A percentile compares a stretch with the other conserved stretches of the same genome.
Conservation (phyloP, 1,284 basidiomycete species). For the Phenoliferia sp. region DNA sequence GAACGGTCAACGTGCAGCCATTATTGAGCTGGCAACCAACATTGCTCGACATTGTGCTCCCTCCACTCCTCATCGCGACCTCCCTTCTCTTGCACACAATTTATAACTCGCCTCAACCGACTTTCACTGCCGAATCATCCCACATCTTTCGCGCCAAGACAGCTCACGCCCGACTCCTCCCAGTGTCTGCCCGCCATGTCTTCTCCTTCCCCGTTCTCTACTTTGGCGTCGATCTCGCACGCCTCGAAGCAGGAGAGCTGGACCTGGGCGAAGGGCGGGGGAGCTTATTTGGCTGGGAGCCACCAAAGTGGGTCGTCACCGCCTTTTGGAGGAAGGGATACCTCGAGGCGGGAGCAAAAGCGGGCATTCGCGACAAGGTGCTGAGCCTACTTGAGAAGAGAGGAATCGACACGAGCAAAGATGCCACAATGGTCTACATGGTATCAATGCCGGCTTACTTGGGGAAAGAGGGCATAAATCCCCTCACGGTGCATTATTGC, state of each 20-base stretch:
- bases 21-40: background rate
- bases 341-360: conserved; percentile 3
- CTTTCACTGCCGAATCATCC: conserved; percentile 13
- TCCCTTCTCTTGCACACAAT: conserved; percentile 9
- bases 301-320: conserved; percentile 40
- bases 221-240: conserved; percentile 56
- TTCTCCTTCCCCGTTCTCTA: conserved; percentile 64
- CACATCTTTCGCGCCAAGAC: conserved; percentile 56
- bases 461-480: conserved; percentile 69
- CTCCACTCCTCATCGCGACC: conserved; percentile 3
- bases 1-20: background rate
- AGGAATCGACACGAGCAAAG: conserved; percentile 17
- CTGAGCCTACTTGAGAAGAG: conserved; percentile 1
- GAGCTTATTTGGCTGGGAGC: conserved; percentile 51
- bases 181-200: conserved; percentile 51
- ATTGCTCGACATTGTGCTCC: conserved; percentile 12
- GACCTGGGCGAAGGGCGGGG: conserved; percentile 45
- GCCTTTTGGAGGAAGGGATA: conserved; percentile 29
- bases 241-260: conserved; percentile 52
- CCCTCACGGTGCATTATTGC: conserved; percentile 66
- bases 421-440: conserved; percentile 52
- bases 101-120: conserved; percentile 14
- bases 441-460: conserved; percentile 68
- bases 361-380: conserved; percentile 11
- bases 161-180: conserved; percentile 57